Evolutionary conservation across 2,329 filamentous ascomycete species (phyloP).

Genomic region (Verticillium klebahnii): DNA sequence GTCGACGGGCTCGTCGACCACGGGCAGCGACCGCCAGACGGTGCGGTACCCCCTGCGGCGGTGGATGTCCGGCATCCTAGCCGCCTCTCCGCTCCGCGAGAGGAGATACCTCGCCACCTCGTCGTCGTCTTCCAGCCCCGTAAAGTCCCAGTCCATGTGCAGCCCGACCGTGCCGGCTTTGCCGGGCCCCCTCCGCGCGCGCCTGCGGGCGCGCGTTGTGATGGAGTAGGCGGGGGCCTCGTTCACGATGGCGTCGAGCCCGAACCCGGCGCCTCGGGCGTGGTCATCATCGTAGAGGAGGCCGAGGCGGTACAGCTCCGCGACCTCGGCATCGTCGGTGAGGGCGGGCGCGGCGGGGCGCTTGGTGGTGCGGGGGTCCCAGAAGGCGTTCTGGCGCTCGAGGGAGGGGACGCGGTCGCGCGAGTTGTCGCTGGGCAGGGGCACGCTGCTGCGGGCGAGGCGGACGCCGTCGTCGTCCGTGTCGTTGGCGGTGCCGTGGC

Average conservation of each 20-base stretch:
- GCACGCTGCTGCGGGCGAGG: constrained; percentile 27
- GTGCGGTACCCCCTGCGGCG: constrained; percentile 5
- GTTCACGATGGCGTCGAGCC: constrained; percentile 32
- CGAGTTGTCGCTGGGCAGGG: constrained; percentile 30
- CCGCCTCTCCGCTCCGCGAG: constrained; percentile 13
- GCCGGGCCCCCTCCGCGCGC: constrained; percentile 14
- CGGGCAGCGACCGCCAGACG: constrained; percentile 25
- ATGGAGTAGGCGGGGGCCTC: constrained; percentile 33
- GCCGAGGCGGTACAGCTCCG: constrained; percentile 38
- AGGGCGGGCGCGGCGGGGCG: not conserved
- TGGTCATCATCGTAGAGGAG: constrained; percentile 39
- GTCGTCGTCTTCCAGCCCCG: constrained; percentile 34
- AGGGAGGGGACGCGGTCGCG: constrained; percentile 31
- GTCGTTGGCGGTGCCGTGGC: not conserved
- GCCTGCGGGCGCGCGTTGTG: constrained; percentile 25
- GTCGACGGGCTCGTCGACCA: constrained; percentile 33
- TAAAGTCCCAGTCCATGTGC: constrained; percentile 36
- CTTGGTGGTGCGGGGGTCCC: constrained; percentile 33
- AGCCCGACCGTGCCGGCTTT: constrained; percentile 16
- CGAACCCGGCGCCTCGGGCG: constrained; percentile 27
- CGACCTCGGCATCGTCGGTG: constrained; percentile 28
- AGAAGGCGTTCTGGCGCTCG: constrained; percentile 43
- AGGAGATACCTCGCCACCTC: constrained; percentile 31
- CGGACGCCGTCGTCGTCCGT: constrained; percentile 23
- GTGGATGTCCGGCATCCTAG: constrained; percentile 14